Base-by-base conservation (phyloP, 2,329 filamentous ascomycete genomes). In the Talaromyces sp. region DNA sequence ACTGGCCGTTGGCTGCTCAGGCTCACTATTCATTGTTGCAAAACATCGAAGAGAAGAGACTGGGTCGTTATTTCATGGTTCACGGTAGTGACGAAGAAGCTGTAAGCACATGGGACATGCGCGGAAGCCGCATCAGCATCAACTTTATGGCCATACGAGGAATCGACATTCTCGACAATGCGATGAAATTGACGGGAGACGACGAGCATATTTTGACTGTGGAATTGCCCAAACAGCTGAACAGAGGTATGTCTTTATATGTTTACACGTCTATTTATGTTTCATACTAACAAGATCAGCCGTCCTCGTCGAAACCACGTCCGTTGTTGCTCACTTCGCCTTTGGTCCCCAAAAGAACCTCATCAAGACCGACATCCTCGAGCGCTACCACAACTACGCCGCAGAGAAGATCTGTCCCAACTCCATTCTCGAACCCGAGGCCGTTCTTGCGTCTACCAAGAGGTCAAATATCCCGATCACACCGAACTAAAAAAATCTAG, bases 41-140 rank as follows among this genome's bases (percentile, higher is more conserved):
- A 29, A 61, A 61, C 29, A 61, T 61, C 11, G 59, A 61, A 21
- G 59, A 61, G 48, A 57, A 32, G 29, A 41, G 59, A 24, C 26
- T 61, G 3, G 59, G 59, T 24, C 59, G 59, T 31, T 61, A 61
- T 56, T 61, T 61, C 43, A 61, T 61, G 59, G 59, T 61, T 5
- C 59, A 61, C 17, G 59, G 59, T 14, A 61, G 59, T 58, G 59
- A 61, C 31, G 59, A 61, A 35, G 59, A 61, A 52, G 59, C 59
- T 17, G 55, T 61, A 24, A 61, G 59, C 21, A 61, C 59, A 8
- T 61, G 59, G 59, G 59, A 61, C 31, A 61, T 61, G 59, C 55
- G 56, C 9, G 59, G 59, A 19, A 61, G 59, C 35, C 59, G 59
- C 50, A 61, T 61, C 43, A 61, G 59, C 19, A 61, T 61, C 26